These are phyloP conservation scores for Fusarium equiseti DNA, from an alignment of 2,329 filamentous ascomycete genomes.

Conservation along the genomic window DNA sequence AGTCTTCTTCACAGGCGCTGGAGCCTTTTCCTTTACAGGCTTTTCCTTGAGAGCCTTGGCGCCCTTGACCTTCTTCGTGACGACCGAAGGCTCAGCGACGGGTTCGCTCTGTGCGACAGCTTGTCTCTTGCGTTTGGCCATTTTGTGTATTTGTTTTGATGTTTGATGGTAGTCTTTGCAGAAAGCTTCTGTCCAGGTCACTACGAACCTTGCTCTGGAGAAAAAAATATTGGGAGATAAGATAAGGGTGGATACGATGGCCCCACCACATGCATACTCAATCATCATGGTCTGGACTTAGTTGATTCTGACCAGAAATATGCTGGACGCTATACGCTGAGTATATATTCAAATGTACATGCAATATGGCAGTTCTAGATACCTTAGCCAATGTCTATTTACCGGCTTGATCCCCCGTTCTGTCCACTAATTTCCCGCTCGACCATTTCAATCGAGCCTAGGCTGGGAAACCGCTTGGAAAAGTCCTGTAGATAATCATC, in stretches of 20 bases:
- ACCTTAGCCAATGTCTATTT: constrained; percentile 21
- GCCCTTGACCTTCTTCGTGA: constrained; percentile 49
- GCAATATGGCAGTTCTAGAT: constrained; percentile 28
- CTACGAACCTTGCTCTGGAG: constrained; percentile 13
- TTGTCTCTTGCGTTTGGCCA: constrained; percentile 65
- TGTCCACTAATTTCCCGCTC: constrained; percentile 69
- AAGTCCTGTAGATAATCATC: constrained; percentile 79
- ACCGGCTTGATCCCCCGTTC: constrained; percentile 49
- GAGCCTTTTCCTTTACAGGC: constrained; percentile 27
- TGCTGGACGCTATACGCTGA: constrained; percentile 38
- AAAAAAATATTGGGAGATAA: constrained; percentile 52
- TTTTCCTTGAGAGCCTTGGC: constrained; percentile 29
- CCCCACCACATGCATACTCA: constrained; percentile 33
- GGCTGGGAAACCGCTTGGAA: constrained; percentile 85
- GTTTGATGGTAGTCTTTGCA: constrained; percentile 15
- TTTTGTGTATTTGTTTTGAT: constrained; percentile 43
- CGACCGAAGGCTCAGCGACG: constrained; percentile 37
- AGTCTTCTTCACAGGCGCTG: constrained; percentile 43
- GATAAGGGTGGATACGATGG: constrained; percentile 49
- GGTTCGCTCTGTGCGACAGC: constrained; percentile 47
- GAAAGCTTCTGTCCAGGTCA: constrained; percentile 17
- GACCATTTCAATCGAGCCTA: constrained; percentile 89
- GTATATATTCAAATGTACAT: constrained; percentile 47
- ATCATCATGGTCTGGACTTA: constrained; percentile 1
- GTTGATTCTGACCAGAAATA: constrained; percentile 14